Evolutionary conservation across 257 asterid genomes (phyloP).

Genomic region (Primulina eburnea): DNA sequence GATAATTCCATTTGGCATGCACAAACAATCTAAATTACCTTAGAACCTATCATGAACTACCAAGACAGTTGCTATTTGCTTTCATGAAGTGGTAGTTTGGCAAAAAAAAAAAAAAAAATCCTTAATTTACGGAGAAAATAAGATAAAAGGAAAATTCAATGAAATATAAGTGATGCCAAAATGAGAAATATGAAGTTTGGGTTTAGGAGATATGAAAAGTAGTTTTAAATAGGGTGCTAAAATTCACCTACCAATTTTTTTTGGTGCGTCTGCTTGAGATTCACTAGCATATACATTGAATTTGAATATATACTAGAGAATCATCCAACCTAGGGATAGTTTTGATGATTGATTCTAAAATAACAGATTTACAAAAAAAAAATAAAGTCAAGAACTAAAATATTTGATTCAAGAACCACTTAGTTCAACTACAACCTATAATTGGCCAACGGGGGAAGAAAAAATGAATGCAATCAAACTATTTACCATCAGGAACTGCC

Average conservation of each 20-base stretch:
- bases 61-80: neutral
- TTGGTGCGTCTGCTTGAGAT: neutral
- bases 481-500: constrained; percentile 64
- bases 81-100: neutral
- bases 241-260: neutral
- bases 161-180: neutral
- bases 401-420: constrained; percentile 1
- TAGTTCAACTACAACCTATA: constrained; percentile 2
- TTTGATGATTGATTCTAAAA: neutral
- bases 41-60: neutral
- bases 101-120: neutral
- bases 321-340: constrained; percentile 1
- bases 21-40: neutral
- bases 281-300: constrained; percentile 5
- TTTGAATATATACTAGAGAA: constrained; percentile 7
- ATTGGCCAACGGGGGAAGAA: neutral
- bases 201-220: constrained; percentile 2
- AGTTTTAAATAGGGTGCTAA: constrained; percentile 8
- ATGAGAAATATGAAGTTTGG: neutral
- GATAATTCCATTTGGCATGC: constrained; percentile 9
- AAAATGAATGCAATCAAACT: neutral
- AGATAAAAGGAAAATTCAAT: neutral
- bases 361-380: neutral
- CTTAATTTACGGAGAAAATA: neutral
- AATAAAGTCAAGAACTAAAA: constrained; percentile 11